These are phyloP conservation scores for Alternaria arborescens DNA, from an alignment of 2,329 filamentous ascomycete genomes.

Conservation along the genomic window DNA sequence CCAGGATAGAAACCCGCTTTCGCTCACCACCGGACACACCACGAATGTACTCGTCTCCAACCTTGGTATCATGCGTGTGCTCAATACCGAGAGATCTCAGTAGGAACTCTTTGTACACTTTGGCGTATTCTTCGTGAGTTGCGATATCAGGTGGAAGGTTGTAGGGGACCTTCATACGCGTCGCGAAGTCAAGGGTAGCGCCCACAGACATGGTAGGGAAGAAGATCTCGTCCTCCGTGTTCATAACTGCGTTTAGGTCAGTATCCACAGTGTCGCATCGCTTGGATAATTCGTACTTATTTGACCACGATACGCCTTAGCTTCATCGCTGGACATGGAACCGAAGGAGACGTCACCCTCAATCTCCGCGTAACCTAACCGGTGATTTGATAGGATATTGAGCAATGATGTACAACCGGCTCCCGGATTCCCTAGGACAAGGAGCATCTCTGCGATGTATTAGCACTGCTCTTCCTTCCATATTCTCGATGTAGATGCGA, in stretches of 20 bases:
- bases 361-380: slow-evolving; percentile 73
- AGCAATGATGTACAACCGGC: slow-evolving; percentile 65
- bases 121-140: slow-evolving; percentile 19
- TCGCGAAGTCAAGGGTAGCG: slow-evolving; percentile 75
- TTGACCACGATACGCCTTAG: slow-evolving; percentile 78
- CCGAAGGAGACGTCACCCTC: slow-evolving; percentile 61
- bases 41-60: slow-evolving; percentile 71
- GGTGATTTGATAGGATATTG: slow-evolving; percentile 64
- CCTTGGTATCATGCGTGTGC: slow-evolving; percentile 70
- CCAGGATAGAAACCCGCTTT: slow-evolving; percentile 74
- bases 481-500: neutral
- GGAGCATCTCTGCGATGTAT: slow-evolving; percentile 65
- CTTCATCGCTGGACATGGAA: slow-evolving; percentile 75
- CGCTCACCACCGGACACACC: slow-evolving; percentile 74
- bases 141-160: slow-evolving; percentile 80
- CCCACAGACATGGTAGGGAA: slow-evolving; percentile 82
- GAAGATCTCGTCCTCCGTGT: slow-evolving; percentile 78
- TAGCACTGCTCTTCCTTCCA: neutral
- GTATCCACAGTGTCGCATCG: too few relatives aligned
- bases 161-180: slow-evolving; percentile 42
- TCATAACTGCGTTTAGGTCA: slow-evolving; percentile 58
- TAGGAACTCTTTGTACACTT: too few relatives aligned
- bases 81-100: too few relatives aligned
- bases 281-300: slow-evolving; percentile 58
- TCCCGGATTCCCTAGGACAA: slow-evolving; percentile 73